Conservation (phyloP, 805 yeast genomes). For the Zygosaccharomyces bisporus region DNA sequence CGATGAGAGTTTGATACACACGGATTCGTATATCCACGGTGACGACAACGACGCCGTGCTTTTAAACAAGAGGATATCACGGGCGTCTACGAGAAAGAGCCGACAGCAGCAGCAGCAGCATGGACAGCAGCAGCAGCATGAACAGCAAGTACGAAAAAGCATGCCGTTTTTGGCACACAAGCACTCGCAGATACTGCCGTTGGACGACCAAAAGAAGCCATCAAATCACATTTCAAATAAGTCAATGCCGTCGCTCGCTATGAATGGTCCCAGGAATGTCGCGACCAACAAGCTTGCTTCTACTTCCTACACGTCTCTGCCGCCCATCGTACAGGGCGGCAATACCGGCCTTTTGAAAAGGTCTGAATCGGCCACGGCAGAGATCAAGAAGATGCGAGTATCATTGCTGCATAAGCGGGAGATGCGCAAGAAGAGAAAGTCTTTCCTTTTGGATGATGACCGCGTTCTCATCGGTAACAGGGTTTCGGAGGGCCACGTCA, state of each 20-base stretch:
- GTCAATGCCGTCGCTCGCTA: conserved; percentile 17
- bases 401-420: conserved; percentile 45
- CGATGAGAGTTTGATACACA: conserved; percentile 25
- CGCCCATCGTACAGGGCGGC: conserved; percentile 10
- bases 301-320: conserved; percentile 14
- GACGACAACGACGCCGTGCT: conserved; percentile 33
- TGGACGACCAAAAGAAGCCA: conserved; percentile 12
- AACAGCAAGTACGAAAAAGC: conserved; percentile 24
- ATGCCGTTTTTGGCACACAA: conserved; percentile 36
- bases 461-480: conserved; percentile 69
- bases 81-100: conserved; percentile 17
- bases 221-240: conserved; percentile 3
- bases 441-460: conserved; percentile 47
- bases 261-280: conserved; percentile 7
- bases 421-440: conserved; percentile 41
- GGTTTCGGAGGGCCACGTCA: conserved; percentile 89
- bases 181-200: conserved; percentile 36
- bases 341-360: conserved; percentile 20
- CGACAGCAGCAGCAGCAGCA: conserved; percentile 16
- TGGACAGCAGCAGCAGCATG: background rate
- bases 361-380: conserved; percentile 41
- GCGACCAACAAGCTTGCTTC: conserved; percentile 4
- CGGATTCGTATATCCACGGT: conserved; percentile 38
- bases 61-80: conserved; percentile 34
- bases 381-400: conserved; percentile 49